Percentiles rank a stretch among this genome's conserved stretches.
Evolutionary conservation across 2,329 filamentous ascomycete species (phyloP).

Genomic region (Coniella vitis): DNA sequence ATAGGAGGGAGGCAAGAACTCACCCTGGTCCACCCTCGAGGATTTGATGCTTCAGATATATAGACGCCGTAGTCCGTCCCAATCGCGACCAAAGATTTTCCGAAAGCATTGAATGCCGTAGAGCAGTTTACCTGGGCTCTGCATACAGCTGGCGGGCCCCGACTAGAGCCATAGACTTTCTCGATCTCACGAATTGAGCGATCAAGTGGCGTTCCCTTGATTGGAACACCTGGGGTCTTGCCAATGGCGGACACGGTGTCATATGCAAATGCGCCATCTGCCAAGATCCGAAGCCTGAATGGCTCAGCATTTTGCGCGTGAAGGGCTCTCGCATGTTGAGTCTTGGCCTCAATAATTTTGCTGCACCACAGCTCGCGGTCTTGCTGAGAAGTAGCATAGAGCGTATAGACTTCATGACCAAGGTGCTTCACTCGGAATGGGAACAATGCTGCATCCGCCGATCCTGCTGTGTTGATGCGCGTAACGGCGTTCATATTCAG

Average conservation of each 20-base stretch:
- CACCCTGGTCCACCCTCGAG: slow-evolving; percentile 85
- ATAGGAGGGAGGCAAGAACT: slow-evolving; percentile 27
- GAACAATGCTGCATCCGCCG: slow-evolving; percentile 77
- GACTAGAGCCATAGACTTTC: slow-evolving; percentile 61
- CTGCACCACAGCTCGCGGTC: slow-evolving; percentile 83
- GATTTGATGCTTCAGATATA: slow-evolving; percentile 80
- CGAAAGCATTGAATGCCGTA: slow-evolving; percentile 77
- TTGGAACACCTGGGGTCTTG: slow-evolving; percentile 61
- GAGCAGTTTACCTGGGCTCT: slow-evolving; percentile 87
- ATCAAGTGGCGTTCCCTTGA: slow-evolving; percentile 86
- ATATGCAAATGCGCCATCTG: slow-evolving; percentile 84
- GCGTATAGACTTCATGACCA: slow-evolving; percentile 84
- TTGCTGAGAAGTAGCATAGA: slow-evolving; percentile 73
- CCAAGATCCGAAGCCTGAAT: slow-evolving; percentile 84
- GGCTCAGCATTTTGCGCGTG: slow-evolving; percentile 93
- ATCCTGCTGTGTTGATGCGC: slow-evolving; percentile 34
- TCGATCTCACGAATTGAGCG: slow-evolving; percentile 87
- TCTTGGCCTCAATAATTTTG: slow-evolving; percentile 93
- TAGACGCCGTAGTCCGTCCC: slow-evolving; percentile 94
- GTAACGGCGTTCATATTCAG: slow-evolving; percentile 26
- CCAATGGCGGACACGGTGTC: slow-evolving; percentile 55
- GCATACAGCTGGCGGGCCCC: slow-evolving; percentile 71
- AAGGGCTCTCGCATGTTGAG: slow-evolving; percentile 79
- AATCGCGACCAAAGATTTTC: slow-evolving; percentile 83
- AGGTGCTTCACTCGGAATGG: slow-evolving; percentile 96